A percentile compares a stretch with the other conserved stretches of the same genome.
Conservation (phyloP, 768 basidiomycete genomes). For the Lactarius vividus region DNA sequence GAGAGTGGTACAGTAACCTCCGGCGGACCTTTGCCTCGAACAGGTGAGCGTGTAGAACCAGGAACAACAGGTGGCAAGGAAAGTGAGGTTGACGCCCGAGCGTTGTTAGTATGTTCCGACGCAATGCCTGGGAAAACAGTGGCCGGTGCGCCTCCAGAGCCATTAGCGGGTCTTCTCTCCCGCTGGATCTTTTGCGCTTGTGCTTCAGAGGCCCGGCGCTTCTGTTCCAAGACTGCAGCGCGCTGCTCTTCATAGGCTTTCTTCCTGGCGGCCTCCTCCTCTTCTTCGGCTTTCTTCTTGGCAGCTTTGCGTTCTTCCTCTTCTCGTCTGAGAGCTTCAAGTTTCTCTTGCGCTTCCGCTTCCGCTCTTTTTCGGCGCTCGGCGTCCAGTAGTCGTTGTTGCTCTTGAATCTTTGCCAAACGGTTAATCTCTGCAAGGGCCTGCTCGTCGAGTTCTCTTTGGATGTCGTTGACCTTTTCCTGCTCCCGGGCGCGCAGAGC, state of each 20-base stretch:
- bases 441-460: constrained; percentile 14
- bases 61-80: background rate
- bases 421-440: constrained; percentile 7
- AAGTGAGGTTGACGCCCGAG: background rate
- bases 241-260: constrained; percentile 11
- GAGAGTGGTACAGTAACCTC: background rate
- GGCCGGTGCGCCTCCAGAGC: background rate
- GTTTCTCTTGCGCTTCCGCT: constrained; percentile 14
- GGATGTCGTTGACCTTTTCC: background rate
- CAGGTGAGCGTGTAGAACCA: background rate
- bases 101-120: background rate
- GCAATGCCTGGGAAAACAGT: background rate
- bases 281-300: constrained; percentile 7
- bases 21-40: background rate
- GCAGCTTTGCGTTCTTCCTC: constrained; percentile 11
- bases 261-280: constrained; percentile 9
- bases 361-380: constrained; percentile 13
- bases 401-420: background rate
- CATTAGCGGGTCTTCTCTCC: constrained; percentile 1
- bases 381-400: constrained; percentile 8
- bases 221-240: constrained; percentile 14
- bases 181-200: constrained; percentile 15
- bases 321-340: constrained; percentile 5
- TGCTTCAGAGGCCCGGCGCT: constrained; percentile 1
- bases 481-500: constrained; percentile 7